These are phyloP conservation scores for Sarocladium strictum DNA, from an alignment of 2,329 filamentous ascomycete species.

Conservation along the genomic window DNA sequence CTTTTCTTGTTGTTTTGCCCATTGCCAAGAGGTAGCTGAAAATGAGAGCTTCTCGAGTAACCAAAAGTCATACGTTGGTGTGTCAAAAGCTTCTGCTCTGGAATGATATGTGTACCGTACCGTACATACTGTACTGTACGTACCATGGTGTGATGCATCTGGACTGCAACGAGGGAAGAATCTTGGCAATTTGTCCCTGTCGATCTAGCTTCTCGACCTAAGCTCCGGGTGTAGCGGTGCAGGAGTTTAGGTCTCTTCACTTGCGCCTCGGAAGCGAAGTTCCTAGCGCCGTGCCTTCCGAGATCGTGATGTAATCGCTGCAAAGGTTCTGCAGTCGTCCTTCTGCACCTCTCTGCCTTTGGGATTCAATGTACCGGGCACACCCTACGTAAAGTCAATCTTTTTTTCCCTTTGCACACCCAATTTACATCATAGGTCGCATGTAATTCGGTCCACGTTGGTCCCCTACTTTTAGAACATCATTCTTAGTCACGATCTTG, in stretches of 20 bases:
- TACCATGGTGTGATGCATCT: too few relatives aligned
- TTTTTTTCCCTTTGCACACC: too few relatives aligned
- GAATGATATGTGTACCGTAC: background rate
- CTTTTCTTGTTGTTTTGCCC: background rate
- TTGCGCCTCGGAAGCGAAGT: background rate
- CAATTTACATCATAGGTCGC: background rate
- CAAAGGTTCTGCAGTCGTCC: too few relatives aligned
- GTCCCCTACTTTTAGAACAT: background rate
- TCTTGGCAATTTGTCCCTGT: background rate
- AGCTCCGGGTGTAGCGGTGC: too few relatives aligned
- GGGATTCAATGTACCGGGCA: too few relatives aligned
- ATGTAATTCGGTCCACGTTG: too few relatives aligned
- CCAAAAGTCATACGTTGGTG: background rate
- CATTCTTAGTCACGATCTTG: too few relatives aligned
- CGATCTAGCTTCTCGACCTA: background rate
- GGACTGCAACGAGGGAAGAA: too few relatives aligned
- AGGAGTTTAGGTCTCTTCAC: too few relatives aligned
- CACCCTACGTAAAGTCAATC: too few relatives aligned
- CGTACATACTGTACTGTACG: too few relatives aligned
- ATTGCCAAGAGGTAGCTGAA: background rate
- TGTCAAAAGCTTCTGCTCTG: background rate
- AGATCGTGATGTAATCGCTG: constrained; percentile 3
- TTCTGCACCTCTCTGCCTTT: too few relatives aligned
- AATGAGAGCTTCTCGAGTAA: background rate
- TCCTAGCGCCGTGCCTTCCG: background rate